Percentiles rank a stretch among this genome's conserved stretches.
These are phyloP conservation scores for Sisymbrium altissimum DNA, from an alignment of 345 rosid species.

Conservation along the genomic window DNA sequence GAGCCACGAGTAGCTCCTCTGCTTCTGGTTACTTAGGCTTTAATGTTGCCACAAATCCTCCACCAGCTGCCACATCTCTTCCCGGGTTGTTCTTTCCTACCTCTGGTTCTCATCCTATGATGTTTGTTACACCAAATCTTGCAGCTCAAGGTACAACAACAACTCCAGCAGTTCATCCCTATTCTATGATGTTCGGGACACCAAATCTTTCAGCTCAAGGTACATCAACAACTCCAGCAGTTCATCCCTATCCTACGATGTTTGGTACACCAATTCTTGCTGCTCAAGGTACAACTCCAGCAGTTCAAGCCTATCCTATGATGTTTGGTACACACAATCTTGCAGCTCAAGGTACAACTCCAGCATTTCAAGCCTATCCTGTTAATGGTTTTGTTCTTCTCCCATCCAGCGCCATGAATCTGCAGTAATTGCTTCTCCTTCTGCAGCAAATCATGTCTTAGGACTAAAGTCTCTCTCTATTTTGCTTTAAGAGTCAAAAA, in stretches of 20 bases:
- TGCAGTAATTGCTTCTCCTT: background rate
- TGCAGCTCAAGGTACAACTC: slow-evolving; percentile 6
- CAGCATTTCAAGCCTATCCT: slow-evolving; percentile 4
- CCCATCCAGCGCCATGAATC: slow-evolving; percentile 7
- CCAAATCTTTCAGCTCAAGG: background rate
- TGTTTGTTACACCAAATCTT: background rate
- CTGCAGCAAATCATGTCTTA: slow-evolving; percentile 2
- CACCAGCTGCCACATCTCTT: slow-evolving; percentile 7
- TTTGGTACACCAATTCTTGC: background rate
- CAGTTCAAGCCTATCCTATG: background rate
- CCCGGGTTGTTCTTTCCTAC: background rate
- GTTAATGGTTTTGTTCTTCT: background rate
- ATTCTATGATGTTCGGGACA: slow-evolving; percentile 1
- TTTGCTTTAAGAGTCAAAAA: background rate
- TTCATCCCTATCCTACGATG: background rate
- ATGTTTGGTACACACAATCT: background rate
- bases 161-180: background rate
- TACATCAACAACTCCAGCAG: background rate
- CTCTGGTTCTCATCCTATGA: background rate
- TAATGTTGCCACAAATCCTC: background rate
- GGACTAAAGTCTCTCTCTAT: background rate
- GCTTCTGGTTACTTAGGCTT: background rate
- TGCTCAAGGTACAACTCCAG: background rate
- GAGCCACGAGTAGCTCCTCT: slow-evolving; percentile 21
- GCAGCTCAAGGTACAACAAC: background rate